Base-by-base conservation (phyloP, 768 basidiomycete genomes). In the Tricholoma flavovirens region DNA sequence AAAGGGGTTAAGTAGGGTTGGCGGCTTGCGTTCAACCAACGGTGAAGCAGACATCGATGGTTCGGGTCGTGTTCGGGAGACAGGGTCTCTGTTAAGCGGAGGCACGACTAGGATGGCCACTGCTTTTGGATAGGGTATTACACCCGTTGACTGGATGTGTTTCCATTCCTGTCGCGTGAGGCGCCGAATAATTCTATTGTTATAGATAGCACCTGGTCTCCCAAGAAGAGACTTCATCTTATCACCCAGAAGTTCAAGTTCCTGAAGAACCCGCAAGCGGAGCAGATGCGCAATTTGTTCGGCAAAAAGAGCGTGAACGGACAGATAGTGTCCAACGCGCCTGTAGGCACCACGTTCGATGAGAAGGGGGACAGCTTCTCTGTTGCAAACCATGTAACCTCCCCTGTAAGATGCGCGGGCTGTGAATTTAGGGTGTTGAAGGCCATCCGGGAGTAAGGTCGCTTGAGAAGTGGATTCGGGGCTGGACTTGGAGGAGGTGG, bases 201-300 rank as follows among this genome's bases (percentile, higher is more conserved):
- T 62, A 73, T 58, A 52, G 55, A 40, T n/a, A 59, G 59, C 24
- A 58, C 22, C 46, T 52, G 57, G 56, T 61, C 61, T 48, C 56
- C 49, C 54, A 48, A 60, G 54, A 40, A 52, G 60, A 46, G 57
- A 61, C 59, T 73, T 67, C 45, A 87, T 65, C 6, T 66, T 67
- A 11, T 79, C 77, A 0, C 70, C 73, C 40, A 92, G 68, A 5
- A 90, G 67, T 36, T 84, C 77, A 5, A 93, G 69, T 62, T 93
- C 91, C 66, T 92, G 89, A 2, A 93, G 71, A 11, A 90, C 78
- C 15, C 90, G 83, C 12, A 87, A 67, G 45, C 89, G 88, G 9
- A 93, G 73, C 21, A 85, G 74, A 62, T 90, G 84, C 2, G 73
- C 73, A 33, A 89, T 77, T 43, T 91, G 84, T 22, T 77, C 71